phyloP scores from a whole-genome alignment of 208 protist genomes.

The Naegleria gruberi region DNA sequence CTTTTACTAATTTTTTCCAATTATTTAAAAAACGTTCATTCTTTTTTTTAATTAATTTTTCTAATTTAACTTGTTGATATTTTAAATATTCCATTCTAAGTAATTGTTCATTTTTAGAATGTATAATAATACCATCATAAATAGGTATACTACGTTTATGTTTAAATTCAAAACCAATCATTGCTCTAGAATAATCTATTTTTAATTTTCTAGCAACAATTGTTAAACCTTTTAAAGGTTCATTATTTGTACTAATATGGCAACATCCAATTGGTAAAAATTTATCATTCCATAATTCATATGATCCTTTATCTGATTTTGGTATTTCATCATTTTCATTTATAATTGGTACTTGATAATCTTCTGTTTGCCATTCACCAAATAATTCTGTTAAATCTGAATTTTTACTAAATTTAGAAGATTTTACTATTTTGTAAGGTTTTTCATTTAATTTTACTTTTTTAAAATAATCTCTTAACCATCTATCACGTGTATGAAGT shows the following conservation, averaged over 20 bases:
- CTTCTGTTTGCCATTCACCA: constrained; percentile 21
- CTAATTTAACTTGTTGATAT: background rate
- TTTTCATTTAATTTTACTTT: background rate
- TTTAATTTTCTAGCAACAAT: background rate
- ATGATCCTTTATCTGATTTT: constrained; percentile 1
- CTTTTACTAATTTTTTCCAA: constrained; percentile 6
- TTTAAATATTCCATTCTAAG: background rate
- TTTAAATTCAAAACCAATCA: constrained; percentile 23
- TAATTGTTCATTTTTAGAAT: background rate
- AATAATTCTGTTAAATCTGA: background rate
- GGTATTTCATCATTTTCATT: background rate
- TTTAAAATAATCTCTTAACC: background rate
- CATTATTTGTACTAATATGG: background rate
- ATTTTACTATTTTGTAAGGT: constrained; percentile 17
- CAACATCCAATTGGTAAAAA: background rate
- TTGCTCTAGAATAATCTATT: constrained; percentile 24
- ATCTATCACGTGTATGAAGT: background rate
- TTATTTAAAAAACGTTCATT: background rate
- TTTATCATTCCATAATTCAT: constrained; percentile 15
- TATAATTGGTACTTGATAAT: background rate
- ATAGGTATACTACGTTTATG: background rate
- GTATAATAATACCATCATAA: constrained; percentile 21
- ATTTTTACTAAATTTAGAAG: background rate
- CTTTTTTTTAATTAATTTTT: background rate
- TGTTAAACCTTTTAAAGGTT: background rate